Conservation (phyloP, 345 rosid species). For the Arabidopsis suecica region DNA sequence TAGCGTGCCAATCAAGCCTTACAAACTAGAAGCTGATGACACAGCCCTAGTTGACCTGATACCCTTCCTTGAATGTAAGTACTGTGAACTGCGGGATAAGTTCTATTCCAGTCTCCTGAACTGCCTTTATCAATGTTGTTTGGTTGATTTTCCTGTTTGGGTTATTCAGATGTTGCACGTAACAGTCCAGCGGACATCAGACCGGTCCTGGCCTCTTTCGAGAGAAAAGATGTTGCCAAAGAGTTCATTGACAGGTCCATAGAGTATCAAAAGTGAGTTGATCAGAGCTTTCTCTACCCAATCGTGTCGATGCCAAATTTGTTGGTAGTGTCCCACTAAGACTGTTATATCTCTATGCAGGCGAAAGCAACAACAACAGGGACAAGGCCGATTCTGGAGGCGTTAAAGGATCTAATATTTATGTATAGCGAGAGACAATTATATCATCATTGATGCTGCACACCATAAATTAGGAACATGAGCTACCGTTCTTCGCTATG, state of each 20-base stretch:
- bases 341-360: constrained; percentile 47
- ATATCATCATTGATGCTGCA: constrained; percentile 36
- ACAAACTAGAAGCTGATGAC: constrained; percentile 78
- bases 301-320: not conserved
- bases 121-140: constrained; percentile 2
- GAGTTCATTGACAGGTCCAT: constrained; percentile 89
- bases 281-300: not conserved
- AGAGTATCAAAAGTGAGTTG: constrained; percentile 76
- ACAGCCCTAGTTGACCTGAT: constrained; percentile 91
- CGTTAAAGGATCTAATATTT: constrained; percentile 44
- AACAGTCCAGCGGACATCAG: constrained; percentile 84
- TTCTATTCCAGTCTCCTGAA: constrained; percentile 11
- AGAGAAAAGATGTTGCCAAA: constrained; percentile 73
- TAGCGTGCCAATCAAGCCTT: constrained; percentile 77
- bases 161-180: constrained; percentile 79
- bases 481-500: constrained; percentile 31
- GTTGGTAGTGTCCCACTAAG: constrained; percentile 8
- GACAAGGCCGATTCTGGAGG: constrained; percentile 64
- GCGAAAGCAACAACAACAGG: constrained; percentile 85
- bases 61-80: constrained; percentile 96
- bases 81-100: not conserved
- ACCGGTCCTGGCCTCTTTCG: constrained; percentile 69
- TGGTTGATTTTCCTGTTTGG: constrained; percentile 24
- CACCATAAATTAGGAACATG: constrained; percentile 29
- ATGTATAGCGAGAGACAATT: constrained; percentile 42